Percentiles rank a stretch among this genome's conserved stretches.
phyloP scores from a whole-genome alignment of 2,329 filamentous ascomycete species.

The Rugonectria rugulosa region DNA sequence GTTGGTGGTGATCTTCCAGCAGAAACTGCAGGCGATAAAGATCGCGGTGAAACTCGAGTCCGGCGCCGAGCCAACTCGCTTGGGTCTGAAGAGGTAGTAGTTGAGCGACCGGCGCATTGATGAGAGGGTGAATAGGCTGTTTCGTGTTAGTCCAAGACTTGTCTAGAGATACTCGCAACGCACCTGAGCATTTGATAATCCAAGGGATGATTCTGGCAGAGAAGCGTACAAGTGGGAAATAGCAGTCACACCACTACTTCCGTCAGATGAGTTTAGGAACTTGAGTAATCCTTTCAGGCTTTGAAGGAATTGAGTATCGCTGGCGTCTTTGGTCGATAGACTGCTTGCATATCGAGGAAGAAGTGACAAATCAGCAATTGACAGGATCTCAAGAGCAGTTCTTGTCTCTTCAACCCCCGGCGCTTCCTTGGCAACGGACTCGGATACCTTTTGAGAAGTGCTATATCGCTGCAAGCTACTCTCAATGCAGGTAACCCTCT shows the following conservation, averaged over 20 bases:
- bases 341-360: slow-evolving; percentile 45
- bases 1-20: slow-evolving; percentile 51
- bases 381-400: slow-evolving; percentile 56
- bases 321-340: slow-evolving; percentile 18
- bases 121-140: slow-evolving; percentile 65
- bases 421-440: slow-evolving; percentile 33
- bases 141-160: slow-evolving; percentile 18
- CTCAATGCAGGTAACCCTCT: slow-evolving; percentile 57
- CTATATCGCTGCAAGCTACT: slow-evolving; percentile 58
- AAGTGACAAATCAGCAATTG: slow-evolving; percentile 53
- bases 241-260: slow-evolving; percentile 40
- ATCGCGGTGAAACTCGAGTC: slow-evolving; percentile 59
- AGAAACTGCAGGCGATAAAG: slow-evolving; percentile 51
- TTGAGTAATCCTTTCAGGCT: slow-evolving; percentile 36
- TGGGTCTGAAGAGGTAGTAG: slow-evolving; percentile 49
- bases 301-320: slow-evolving; percentile 13
- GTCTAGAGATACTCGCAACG: slow-evolving; percentile 32
- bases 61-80: slow-evolving; percentile 58
- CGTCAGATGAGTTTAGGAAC: slow-evolving; percentile 45
- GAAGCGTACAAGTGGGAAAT: slow-evolving; percentile 47
- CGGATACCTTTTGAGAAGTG: slow-evolving; percentile 44
- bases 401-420: slow-evolving; percentile 39
- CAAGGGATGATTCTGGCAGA: slow-evolving; percentile 38
- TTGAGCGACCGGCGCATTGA: slow-evolving; percentile 62
- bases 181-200: slow-evolving; percentile 53